Conservation (phyloP, 495 filamentous ascomycete species). For the Aspergillus homomorphus region DNA sequence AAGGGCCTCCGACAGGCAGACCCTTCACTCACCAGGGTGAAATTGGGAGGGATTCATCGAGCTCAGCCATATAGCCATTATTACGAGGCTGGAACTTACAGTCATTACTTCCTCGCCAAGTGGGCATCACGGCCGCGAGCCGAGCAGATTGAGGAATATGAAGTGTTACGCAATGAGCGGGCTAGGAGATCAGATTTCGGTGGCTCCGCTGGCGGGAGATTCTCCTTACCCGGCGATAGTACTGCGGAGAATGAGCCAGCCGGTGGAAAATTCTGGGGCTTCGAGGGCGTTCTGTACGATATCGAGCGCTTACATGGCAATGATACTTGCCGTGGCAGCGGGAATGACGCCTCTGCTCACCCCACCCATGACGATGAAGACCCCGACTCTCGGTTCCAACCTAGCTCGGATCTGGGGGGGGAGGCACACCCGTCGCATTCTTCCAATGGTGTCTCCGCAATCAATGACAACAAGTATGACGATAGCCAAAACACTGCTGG, state of each 20-base stretch:
- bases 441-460: neutral
- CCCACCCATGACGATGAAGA: neutral
- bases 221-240: no score
- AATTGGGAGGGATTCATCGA: slow-evolving; percentile 41
- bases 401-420: neutral
- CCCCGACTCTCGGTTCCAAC: neutral
- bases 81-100: slow-evolving; percentile 28
- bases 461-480: neutral
- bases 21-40: slow-evolving; percentile 25
- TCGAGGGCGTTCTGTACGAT: neutral
- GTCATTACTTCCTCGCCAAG: slow-evolving; percentile 32
- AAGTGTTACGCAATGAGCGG: slow-evolving; percentile 14
- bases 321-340: neutral
- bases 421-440: neutral
- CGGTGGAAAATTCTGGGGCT: neutral
- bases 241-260: no score
- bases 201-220: no score
- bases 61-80: slow-evolving; percentile 41
- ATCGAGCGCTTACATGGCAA: neutral
- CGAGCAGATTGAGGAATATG: slow-evolving; percentile 25
- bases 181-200: neutral
- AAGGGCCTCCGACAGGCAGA: slow-evolving; percentile 10
- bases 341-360: neutral
- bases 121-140: slow-evolving; percentile 18
- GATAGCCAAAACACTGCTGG: neutral